phyloP scores from a whole-genome alignment of 225 moss, liverwort and hornwort genomes.

The Straminergon stramineum region DNA sequence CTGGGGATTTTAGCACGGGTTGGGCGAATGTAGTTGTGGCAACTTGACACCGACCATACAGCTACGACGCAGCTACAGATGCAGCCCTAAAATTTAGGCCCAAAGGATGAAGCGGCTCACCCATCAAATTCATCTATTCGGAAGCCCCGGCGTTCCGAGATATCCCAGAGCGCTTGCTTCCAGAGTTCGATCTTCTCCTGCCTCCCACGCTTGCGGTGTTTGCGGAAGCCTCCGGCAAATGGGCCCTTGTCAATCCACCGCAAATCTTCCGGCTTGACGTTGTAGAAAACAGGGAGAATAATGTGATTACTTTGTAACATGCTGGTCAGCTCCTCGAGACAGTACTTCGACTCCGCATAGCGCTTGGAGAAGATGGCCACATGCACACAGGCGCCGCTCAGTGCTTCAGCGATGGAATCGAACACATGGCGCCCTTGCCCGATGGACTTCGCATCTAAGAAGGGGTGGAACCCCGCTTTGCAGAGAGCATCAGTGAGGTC shows the following conservation, averaged over 20 bases:
- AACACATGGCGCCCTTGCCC: neutral
- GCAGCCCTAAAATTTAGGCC: neutral
- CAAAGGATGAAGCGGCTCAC: neutral
- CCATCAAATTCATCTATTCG: neutral
- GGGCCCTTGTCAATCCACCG: neutral
- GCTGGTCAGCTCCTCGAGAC: neutral
- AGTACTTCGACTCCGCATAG: neutral
- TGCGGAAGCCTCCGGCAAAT: neutral
- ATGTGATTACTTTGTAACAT: neutral
- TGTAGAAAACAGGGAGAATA: neutral
- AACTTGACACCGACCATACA: neutral
- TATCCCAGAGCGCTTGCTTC: neutral
- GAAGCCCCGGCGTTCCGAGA: neutral
- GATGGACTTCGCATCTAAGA: neutral
- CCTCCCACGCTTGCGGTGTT: neutral
- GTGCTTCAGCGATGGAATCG: neutral
- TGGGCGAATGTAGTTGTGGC: too few species aligned
- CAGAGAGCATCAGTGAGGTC: neutral
- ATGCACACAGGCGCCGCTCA: neutral
- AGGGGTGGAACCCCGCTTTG: neutral
- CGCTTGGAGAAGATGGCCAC: neutral
- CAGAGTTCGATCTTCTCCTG: neutral
- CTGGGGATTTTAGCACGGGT: too few species aligned
- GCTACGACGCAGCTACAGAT: too few species aligned
- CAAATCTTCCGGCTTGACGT: neutral